These are phyloP conservation scores for Vaccinium corymbosum DNA, from an alignment of 148 eudicot species.

Conservation along the genomic window DNA sequence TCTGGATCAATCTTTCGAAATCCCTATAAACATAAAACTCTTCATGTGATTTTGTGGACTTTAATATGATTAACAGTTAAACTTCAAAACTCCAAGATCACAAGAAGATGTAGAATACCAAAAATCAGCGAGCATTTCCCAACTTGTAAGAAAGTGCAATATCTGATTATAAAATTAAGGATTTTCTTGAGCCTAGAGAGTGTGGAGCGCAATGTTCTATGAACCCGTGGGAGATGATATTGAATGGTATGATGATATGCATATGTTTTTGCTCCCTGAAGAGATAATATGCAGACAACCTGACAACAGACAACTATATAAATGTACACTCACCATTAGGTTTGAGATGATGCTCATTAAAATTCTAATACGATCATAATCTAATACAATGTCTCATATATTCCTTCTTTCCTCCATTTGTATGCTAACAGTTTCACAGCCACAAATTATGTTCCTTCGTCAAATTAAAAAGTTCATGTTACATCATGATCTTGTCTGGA, in stretches of 20 bases:
- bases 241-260: background rate
- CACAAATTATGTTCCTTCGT: background rate
- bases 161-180: background rate
- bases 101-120: background rate
- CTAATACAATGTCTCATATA: background rate
- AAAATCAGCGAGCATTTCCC: background rate
- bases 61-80: background rate
- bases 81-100: background rate
- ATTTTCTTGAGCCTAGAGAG: background rate
- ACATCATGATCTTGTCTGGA: background rate
- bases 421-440: background rate
- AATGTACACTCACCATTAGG: background rate
- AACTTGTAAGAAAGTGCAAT: background rate
- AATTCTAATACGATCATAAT: background rate
- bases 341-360: background rate
- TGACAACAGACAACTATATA: background rate
- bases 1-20: constrained; percentile 93
- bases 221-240: background rate
- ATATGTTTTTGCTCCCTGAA: background rate
- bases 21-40: constrained; percentile 48
- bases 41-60: background rate
- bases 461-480: background rate
- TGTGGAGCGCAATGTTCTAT: background rate
- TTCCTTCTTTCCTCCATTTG: background rate
- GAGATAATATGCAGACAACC: no score